Conservation (phyloP, 805 yeast genomes). For the Kurtzmaniella fragi region DNA sequence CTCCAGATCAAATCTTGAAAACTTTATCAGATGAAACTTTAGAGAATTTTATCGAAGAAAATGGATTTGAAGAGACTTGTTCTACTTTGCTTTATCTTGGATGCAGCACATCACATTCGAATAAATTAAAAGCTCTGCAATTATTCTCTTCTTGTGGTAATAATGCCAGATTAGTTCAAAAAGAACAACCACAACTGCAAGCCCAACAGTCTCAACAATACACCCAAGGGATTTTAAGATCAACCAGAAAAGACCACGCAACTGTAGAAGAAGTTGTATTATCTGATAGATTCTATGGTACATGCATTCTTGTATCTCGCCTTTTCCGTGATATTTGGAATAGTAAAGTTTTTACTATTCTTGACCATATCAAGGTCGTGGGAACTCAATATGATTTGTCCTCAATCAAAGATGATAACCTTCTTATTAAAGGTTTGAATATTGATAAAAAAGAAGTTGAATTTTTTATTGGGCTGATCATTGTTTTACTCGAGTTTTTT, state of each 20-base stretch:
- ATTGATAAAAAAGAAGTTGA: constrained; percentile 52
- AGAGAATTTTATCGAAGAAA: constrained; percentile 64
- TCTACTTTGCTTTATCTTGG: constrained; percentile 82
- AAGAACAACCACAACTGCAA: constrained; percentile 6
- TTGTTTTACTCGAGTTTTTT: constrained; percentile 66
- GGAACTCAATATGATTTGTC: constrained; percentile 27
- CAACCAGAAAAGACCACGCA: constrained; percentile 24
- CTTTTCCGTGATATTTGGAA: constrained; percentile 79
- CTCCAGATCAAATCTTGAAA: constrained; percentile 75
- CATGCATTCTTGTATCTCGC: constrained; percentile 72
- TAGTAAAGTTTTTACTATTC: constrained; percentile 54
- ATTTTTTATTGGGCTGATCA: constrained; percentile 64
- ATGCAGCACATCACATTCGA: constrained; percentile 54
- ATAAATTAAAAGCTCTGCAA: constrained; percentile 47
- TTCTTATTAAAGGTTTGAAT: constrained; percentile 40
- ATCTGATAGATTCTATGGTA: constrained; percentile 89
- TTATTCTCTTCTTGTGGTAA: constrained; percentile 52
- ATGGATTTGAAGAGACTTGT: constrained; percentile 87
- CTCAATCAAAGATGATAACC: constrained; percentile 40
- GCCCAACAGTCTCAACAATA: constrained; percentile 11
- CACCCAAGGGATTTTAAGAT: constrained; percentile 8
- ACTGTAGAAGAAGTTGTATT: constrained; percentile 72
- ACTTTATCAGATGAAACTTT: constrained; percentile 62
- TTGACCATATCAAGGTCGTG: constrained; percentile 36
- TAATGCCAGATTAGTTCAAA: constrained; percentile 38